Evolutionary conservation across 2,329 filamentous ascomycete genomes (phyloP).

Genomic region (Diplocarpon rosae): DNA sequence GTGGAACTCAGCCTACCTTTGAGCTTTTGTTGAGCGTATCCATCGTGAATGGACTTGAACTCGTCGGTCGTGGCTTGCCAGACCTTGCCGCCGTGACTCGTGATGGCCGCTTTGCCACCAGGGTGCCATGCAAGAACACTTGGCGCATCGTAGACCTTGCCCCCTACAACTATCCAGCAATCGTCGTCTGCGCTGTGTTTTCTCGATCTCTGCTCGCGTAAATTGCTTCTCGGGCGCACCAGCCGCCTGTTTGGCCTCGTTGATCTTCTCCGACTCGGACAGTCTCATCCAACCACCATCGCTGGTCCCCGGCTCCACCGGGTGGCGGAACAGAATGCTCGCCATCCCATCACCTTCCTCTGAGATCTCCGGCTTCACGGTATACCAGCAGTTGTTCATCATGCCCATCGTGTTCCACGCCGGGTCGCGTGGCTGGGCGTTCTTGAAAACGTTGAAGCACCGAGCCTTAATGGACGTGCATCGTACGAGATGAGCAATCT

Average conservation of each 20-base stretch:
- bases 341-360: background rate
- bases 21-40: conserved; percentile 1
- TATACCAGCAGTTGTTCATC: conserved; percentile 2
- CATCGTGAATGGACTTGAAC: conserved; percentile 1
- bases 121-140: conserved; percentile 2
- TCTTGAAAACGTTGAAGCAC: background rate
- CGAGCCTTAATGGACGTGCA: background rate
- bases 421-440: background rate
- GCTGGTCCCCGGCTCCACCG: background rate
- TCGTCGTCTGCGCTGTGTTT: background rate
- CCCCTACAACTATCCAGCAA: conserved; percentile 1
- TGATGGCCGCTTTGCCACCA: background rate
- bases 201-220: conserved; percentile 1
- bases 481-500: background rate
- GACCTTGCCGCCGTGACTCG: background rate
- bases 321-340: conserved; percentile 1
- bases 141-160: conserved; percentile 1
- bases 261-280: conserved; percentile 1
- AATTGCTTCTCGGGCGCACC: background rate
- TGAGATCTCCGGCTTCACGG: conserved; percentile 1
- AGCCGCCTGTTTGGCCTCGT: conserved; percentile 1
- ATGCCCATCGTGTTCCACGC: conserved; percentile 1
- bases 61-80: background rate
- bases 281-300: conserved; percentile 2
- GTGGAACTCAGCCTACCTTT: background rate